Evolutionary conservation across 140 eudicot genomes (phyloP).

Genomic region (Stevia rebaudiana): DNA sequence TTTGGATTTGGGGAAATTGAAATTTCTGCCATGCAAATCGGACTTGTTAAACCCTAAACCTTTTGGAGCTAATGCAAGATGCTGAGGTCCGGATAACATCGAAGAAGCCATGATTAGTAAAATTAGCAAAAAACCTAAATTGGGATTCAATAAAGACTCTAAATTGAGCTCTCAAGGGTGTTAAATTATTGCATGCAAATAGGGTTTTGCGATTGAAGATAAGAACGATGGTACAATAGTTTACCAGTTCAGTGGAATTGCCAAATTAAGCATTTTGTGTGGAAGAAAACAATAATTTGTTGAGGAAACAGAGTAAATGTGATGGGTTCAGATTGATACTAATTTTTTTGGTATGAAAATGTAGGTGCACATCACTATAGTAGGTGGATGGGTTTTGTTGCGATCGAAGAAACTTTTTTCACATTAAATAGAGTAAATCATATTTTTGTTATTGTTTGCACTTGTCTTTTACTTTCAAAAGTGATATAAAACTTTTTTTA

Average conservation of each 20-base stretch:
- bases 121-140: constrained; percentile 1
- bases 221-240: not conserved
- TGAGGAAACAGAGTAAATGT: not conserved
- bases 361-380: not conserved
- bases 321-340: not conserved
- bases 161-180: not conserved
- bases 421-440: no score
- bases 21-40: constrained; percentile 29
- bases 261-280: not conserved
- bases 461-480: no score
- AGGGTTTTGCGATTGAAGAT: constrained; percentile 12
- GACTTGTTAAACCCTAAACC: constrained; percentile 38
- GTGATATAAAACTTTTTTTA: no score
- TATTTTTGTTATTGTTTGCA: no score
- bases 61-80: constrained; percentile 40
- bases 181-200: constrained; percentile 7
- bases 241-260: not conserved
- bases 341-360: constrained; percentile 3
- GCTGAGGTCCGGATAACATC: constrained; percentile 51
- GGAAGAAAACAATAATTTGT: not conserved
- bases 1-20: constrained; percentile 26
- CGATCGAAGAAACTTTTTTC: not conserved
- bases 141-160: not conserved
- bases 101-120: constrained; percentile 56
- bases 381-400: not conserved